These are phyloP conservation scores for Phyllosticta paracitricarpa DNA, from an alignment of 2,329 filamentous ascomycete genomes.

Conservation along the genomic window DNA sequence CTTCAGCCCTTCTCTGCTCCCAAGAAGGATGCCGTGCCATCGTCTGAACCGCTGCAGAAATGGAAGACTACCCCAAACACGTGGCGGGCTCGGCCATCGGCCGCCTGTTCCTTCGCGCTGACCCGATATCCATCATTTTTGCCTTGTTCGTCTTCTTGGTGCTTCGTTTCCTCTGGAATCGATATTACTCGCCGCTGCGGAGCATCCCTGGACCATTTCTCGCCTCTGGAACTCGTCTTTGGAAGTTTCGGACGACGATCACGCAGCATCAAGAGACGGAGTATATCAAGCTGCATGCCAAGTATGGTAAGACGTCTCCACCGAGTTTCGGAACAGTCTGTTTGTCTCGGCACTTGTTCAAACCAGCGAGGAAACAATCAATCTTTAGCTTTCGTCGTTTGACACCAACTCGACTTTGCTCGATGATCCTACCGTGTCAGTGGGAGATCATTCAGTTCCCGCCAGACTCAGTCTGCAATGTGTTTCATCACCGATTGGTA, in stretches of 20 bases:
- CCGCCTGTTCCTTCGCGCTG: background rate
- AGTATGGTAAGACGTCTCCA: slow-evolving; percentile 46
- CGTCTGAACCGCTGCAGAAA: background rate
- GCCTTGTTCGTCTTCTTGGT: background rate
- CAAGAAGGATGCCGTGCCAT: background rate
- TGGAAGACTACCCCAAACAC: background rate
- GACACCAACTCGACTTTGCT: too few species aligned
- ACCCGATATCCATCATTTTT: background rate
- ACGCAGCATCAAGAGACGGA: slow-evolving; percentile 46
- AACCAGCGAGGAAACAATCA: background rate
- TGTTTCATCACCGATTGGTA: too few species aligned
- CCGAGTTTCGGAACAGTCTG: background rate
- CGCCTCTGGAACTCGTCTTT: slow-evolving; percentile 42
- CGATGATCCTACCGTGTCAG: too few species aligned
- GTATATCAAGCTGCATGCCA: slow-evolving; percentile 58
- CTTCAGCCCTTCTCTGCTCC: background rate
- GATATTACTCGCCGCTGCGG: slow-evolving; percentile 5
- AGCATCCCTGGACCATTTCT: slow-evolving; percentile 50
- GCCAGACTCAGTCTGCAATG: too few species aligned
- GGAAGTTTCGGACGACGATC: slow-evolving; percentile 57
- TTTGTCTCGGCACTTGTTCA: background rate
- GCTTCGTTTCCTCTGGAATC: slow-evolving; percentile 1
- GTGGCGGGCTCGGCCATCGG: background rate
- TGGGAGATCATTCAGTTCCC: too few species aligned
- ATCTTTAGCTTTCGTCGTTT: background rate